These are phyloP conservation scores for Amanita rubescens DNA, from an alignment of 768 basidiomycete genomes.

Conservation along the genomic window DNA sequence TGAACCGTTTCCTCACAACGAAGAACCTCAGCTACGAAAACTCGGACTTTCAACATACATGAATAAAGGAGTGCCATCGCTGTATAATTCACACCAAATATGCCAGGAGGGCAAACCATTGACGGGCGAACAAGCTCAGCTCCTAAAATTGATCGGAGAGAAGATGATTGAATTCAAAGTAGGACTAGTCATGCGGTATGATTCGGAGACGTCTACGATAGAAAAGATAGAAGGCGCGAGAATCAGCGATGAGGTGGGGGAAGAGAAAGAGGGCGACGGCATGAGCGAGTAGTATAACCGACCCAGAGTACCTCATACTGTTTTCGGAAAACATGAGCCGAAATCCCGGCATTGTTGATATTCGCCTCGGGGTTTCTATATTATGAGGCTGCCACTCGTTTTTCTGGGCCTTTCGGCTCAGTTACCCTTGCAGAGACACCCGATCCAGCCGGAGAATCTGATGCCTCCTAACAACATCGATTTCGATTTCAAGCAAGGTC, in stretches of 20 bases:
- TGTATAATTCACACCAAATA: conserved; percentile 72
- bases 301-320: too few species aligned
- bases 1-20: conserved; percentile 92
- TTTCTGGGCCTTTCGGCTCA: conserved; percentile 52
- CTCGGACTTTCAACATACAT: conserved; percentile 82
- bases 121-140: conserved; percentile 82
- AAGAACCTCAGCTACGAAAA: conserved; percentile 93
- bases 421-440: conserved; percentile 34
- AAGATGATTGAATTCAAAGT: conserved; percentile 84
- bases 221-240: conserved; percentile 44
- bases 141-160: conserved; percentile 86
- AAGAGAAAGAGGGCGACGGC: conserved; percentile 26
- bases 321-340: neutral
- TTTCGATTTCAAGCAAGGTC: conserved; percentile 53
- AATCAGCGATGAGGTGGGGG: conserved; percentile 29
- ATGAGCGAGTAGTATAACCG: conserved; percentile 64
- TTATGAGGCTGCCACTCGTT: conserved; percentile 49
- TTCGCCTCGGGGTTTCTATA: neutral
- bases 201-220: conserved; percentile 58
- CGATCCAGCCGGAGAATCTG: conserved; percentile 11
- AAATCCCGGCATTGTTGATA: neutral
- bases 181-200: conserved; percentile 66
- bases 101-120: conserved; percentile 79
- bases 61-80: conserved; percentile 81
- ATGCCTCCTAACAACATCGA: conserved; percentile 23